Evolutionary conservation across 495 filamentous ascomycete genomes (phyloP).

Genomic region (Usnea hakonensis): DNA sequence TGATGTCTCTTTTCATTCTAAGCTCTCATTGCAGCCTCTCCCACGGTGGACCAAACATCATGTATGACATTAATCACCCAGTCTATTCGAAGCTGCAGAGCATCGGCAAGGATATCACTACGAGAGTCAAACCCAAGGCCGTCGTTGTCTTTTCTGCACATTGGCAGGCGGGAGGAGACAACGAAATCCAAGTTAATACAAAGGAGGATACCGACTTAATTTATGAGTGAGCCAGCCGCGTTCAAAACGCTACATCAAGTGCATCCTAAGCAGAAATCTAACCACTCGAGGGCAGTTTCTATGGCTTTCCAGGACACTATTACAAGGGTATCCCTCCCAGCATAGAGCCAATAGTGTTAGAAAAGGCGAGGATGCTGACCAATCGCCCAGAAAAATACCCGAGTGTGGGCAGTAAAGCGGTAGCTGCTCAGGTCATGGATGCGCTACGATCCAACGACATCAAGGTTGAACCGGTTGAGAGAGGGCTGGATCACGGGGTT

Average conservation of each 20-base stretch:
- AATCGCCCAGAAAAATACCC: constrained; percentile 51
- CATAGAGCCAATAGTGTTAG: neutral
- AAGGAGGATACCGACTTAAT: constrained; percentile 64
- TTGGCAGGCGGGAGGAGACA: constrained; percentile 57
- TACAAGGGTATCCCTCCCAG: constrained; percentile 28
- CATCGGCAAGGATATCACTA: constrained; percentile 72
- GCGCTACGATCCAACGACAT: constrained; percentile 55
- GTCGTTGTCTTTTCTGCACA: constrained; percentile 84
- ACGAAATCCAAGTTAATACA: constrained; percentile 63
- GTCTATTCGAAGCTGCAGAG: constrained; percentile 60
- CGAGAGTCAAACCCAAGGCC: constrained; percentile 69
- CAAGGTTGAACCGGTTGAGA: constrained; percentile 50
- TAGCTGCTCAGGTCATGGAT: constrained; percentile 60
- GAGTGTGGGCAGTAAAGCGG: constrained; percentile 54
- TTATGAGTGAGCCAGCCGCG: constrained; percentile 62
- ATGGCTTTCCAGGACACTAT: constrained; percentile 63
- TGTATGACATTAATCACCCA: constrained; percentile 66
- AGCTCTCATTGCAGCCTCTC: constrained; percentile 38
- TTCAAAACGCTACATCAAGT: neutral
- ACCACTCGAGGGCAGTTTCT: constrained; percentile 45
- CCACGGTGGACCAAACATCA: constrained; percentile 69
- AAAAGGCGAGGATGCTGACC: constrained; percentile 34
- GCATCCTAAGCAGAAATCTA: neutral
- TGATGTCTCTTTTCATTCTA: neutral
- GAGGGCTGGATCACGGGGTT: constrained; percentile 77